These are phyloP conservation scores for Tetracladium setigerum DNA, from an alignment of 495 filamentous ascomycete species.

Conservation along the genomic window DNA sequence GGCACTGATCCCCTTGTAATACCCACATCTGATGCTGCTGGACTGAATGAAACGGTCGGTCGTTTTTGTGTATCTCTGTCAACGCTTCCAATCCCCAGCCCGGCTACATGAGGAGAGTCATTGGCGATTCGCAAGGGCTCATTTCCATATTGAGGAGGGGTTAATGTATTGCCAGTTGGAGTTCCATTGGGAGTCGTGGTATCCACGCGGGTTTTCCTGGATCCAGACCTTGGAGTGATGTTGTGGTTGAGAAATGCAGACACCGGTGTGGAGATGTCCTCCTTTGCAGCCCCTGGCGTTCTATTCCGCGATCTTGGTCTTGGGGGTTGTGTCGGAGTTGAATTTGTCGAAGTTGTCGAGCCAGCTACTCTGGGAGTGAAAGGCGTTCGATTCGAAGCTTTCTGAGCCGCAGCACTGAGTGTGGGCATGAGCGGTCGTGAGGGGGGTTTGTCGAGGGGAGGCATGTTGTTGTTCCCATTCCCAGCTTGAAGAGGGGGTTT, in stretches of 20 bases:
- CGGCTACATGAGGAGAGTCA: slow-evolving; percentile 14
- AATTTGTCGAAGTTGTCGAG: slow-evolving; percentile 20
- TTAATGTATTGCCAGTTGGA: slow-evolving; percentile 31
- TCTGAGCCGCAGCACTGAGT: slow-evolving; percentile 38
- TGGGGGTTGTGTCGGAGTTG: slow-evolving; percentile 26
- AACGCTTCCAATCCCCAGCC: slow-evolving; percentile 16
- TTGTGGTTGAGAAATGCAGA: slow-evolving; percentile 53
- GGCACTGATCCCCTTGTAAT: slow-evolving; percentile 16
- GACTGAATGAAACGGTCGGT: slow-evolving; percentile 23
- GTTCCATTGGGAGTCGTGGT: slow-evolving; percentile 55
- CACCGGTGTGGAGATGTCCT: slow-evolving; percentile 41
- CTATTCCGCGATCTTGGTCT: slow-evolving; percentile 27
- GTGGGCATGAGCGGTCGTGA: slow-evolving; percentile 36
- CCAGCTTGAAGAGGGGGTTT: slow-evolving; percentile 13
- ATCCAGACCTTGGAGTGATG: slow-evolving; percentile 64
- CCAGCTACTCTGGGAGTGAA: slow-evolving; percentile 45
- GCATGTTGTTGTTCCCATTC: slow-evolving; percentile 31
- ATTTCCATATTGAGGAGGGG: slow-evolving; percentile 27
- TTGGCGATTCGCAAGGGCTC: slow-evolving; percentile 6
- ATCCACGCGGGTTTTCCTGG: slow-evolving; percentile 59
- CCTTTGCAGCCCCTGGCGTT: slow-evolving; percentile 26
- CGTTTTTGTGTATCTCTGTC: slow-evolving; percentile 28
- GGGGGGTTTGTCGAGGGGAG: slow-evolving; percentile 44
- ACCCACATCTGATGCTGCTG: slow-evolving; percentile 16
- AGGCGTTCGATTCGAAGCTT: slow-evolving; percentile 27